Percentiles rank a stretch among this genome's conserved stretches.
phyloP scores from a whole-genome alignment of 192 early-diverging fungal species.

The Linderina pennispora region DNA sequence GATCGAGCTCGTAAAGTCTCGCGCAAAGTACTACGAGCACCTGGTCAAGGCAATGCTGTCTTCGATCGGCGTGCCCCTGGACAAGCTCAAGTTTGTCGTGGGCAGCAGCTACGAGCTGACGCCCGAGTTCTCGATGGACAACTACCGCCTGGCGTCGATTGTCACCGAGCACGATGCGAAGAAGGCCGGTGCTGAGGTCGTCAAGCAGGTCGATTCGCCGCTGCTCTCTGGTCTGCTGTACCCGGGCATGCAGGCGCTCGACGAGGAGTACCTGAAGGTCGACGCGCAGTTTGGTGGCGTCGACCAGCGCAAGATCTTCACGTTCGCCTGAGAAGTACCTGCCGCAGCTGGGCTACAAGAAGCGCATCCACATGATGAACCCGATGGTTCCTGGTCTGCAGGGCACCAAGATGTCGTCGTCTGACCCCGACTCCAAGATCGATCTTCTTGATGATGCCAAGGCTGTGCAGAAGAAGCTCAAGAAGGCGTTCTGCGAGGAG shows the following conservation, averaged over 20 bases:
- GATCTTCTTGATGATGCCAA: constrained; percentile 86
- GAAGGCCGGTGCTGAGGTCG: constrained; percentile 97
- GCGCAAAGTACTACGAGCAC: constrained; percentile 91
- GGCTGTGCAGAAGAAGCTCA: constrained; percentile 77
- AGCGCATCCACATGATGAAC: constrained; percentile 98
- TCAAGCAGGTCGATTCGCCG: constrained; percentile 90
- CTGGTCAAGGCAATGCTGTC: constrained; percentile 81
- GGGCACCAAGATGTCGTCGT: constrained; percentile 94
- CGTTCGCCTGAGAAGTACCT: constrained; percentile 94
- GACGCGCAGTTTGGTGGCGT: constrained; percentile 97
- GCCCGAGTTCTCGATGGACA: constrained; percentile 87
- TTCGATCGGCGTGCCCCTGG: constrained; percentile 91
- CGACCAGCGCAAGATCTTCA: constrained; percentile 99
- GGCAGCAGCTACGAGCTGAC: constrained; percentile 88
- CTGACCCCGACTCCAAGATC: constrained; percentile 96
- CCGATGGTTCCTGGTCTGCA: constrained; percentile 92
- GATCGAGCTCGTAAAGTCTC: constrained; percentile 78
- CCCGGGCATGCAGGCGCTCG: constrained; percentile 95
- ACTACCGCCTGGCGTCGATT: constrained; percentile 76
- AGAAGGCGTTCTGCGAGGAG: constrained; percentile 96
- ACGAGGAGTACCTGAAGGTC: constrained; percentile 93
- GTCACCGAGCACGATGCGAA: constrained; percentile 95
- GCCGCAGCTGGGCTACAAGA: constrained; percentile 90
- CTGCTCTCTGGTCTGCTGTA: constrained; percentile 92
- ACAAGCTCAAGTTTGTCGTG: constrained; percentile 85